These are phyloP conservation scores for Boletus pseudo-olivaceus DNA, from an alignment of 768 basidiomycete species.

Conservation along the genomic window DNA sequence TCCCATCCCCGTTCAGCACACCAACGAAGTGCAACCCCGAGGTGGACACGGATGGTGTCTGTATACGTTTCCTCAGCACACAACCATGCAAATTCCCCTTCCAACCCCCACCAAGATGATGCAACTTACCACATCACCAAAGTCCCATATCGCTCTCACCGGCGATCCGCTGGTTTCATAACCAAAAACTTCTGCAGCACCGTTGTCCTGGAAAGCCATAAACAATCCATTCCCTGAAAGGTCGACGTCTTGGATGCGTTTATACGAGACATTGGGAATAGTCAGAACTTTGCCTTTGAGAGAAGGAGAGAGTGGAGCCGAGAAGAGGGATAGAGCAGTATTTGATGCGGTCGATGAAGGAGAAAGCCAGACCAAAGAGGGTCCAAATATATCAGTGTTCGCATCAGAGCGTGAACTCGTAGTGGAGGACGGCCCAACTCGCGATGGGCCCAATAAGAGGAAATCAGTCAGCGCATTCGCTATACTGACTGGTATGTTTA, in stretches of 20 bases:
- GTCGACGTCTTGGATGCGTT: constrained; percentile 58
- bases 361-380: constrained; percentile 36
- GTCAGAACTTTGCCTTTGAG: constrained; percentile 47
- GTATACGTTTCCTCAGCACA: neutral
- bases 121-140: constrained; percentile 47
- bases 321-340: constrained; percentile 19
- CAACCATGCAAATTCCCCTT: neutral
- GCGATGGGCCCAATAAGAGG: constrained; percentile 31
- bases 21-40: constrained; percentile 57
- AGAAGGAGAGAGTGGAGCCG: constrained; percentile 46
- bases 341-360: constrained; percentile 12
- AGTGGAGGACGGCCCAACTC: neutral
- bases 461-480: constrained; percentile 34
- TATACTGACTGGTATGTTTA: constrained; percentile 53
- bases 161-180: constrained; percentile 40
- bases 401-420: neutral
- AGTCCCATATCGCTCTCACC: constrained; percentile 48
- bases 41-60: constrained; percentile 42
- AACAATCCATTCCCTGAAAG: constrained; percentile 54
- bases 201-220: constrained; percentile 55
- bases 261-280: constrained; percentile 45
- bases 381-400: constrained; percentile 5
- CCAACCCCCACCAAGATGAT: neutral
- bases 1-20: constrained; percentile 46
- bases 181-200: constrained; percentile 53